phyloP scores from a whole-genome alignment of 2,329 filamentous ascomycete genomes.

The Neopestalotiopsis sp. region DNA sequence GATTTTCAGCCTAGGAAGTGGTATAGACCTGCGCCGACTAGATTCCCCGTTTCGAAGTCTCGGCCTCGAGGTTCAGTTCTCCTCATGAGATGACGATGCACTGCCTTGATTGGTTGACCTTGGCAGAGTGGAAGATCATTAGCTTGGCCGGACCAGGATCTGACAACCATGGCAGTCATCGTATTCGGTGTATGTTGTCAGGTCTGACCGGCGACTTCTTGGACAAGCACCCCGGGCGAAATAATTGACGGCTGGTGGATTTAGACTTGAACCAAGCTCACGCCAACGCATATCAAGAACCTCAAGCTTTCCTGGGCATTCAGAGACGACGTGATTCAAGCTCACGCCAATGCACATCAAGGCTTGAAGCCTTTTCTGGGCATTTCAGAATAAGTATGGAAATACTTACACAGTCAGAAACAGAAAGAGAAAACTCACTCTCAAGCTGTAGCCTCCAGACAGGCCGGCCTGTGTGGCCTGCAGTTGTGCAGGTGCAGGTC shows the following conservation, averaged over 20 bases:
- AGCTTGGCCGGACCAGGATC: neutral
- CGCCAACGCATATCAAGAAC: neutral
- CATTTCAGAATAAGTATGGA: neutral
- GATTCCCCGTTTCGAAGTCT: conserved; percentile 80
- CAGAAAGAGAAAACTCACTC: neutral
- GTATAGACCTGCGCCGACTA: conserved; percentile 76
- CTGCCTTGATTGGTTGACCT: neutral
- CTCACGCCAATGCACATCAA: neutral
- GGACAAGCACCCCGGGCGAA: neutral
- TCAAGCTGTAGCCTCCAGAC: neutral
- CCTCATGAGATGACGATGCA: conserved; percentile 60
- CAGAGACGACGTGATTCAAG: neutral
- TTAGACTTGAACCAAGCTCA: conserved; percentile 1
- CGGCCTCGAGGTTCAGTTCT: conserved; percentile 83
- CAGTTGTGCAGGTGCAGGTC: neutral
- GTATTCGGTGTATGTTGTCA: neutral
- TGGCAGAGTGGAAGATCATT: neutral
- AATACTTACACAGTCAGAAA: neutral
- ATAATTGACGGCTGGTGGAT: neutral
- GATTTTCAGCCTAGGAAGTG: conserved; percentile 87
- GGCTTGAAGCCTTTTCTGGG: neutral
- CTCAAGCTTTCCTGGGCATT: neutral
- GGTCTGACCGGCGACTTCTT: neutral
- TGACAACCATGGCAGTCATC: neutral
- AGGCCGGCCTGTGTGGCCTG: neutral